Percentiles rank a stretch among this genome's conserved stretches.
Evolutionary conservation across 768 basidiomycete species (phyloP).

Genomic region (Lentinula raphanica): DNA sequence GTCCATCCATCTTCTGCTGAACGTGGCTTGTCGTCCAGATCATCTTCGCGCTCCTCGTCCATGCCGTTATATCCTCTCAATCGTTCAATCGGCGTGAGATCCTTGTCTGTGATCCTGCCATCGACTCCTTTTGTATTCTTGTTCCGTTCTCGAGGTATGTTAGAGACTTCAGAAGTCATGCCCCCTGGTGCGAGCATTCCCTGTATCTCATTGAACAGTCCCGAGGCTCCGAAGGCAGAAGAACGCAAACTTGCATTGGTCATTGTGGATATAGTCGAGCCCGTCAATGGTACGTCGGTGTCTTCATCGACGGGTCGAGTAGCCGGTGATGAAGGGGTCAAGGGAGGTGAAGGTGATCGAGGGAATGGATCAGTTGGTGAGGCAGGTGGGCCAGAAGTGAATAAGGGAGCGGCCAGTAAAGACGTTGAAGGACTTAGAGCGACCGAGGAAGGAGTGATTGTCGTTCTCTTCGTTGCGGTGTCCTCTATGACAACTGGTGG

Average conservation of each 20-base stretch:
- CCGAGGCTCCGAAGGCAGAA: background rate
- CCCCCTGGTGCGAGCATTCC: constrained; percentile 5
- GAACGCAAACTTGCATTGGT: background rate
- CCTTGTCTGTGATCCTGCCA: constrained; percentile 11
- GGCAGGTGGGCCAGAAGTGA: background rate
- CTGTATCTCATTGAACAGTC: constrained; percentile 2
- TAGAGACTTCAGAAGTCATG: constrained; percentile 14
- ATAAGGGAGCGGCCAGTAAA: background rate
- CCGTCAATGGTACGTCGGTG: background rate
- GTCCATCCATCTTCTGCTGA: background rate
- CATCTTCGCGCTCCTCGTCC: constrained; percentile 8
- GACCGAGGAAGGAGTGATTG: background rate
- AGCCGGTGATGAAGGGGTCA: background rate
- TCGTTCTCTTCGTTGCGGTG: constrained; percentile 6
- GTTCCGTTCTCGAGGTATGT: constrained; percentile 25
- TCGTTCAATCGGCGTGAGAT: constrained; percentile 16
- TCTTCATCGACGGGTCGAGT: background rate
- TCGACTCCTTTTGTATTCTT: background rate
- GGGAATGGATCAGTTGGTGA: constrained; percentile 3
- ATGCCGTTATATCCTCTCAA: constrained; percentile 4
- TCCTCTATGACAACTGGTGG: constrained; percentile 25
- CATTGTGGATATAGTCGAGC: background rate
- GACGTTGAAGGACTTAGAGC: constrained; percentile 7
- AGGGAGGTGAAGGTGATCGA: constrained; percentile 1
- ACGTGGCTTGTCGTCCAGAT: constrained; percentile 16